Evolutionary conservation across 768 basidiomycete species (phyloP), one percentile per base, ranked within the genome.

Genomic region (Hygrophorus pudorinus): DNA sequence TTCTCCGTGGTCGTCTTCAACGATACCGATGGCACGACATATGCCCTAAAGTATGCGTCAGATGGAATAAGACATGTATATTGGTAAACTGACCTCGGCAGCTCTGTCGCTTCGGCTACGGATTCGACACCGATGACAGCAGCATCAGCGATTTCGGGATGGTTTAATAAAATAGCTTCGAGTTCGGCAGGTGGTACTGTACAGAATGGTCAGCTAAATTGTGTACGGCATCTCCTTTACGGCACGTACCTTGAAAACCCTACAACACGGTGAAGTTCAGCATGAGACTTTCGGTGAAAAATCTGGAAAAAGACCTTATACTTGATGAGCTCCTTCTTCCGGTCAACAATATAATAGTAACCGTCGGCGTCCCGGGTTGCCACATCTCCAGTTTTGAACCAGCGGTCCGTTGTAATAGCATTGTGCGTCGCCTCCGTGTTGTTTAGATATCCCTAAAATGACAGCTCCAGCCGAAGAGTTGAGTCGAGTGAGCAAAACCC

Each of bases 321-420:
- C 53, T 86, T 83, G 57, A 86, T 80, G 16, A 85, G 62, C 53
- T 85, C 85, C 48, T 86, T 86, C 38, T 71, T 67, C 29, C 87
- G 65, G 52, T 87, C 84, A 2, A 88, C 79, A 41, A 87, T 83
- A 51, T 69, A 74, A 57, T 79, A 86, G 55, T 70, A 85, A 0
- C 87, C 90, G 0, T 88, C 78, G 2, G 59, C 46, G 48, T 89
- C 83, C 10, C 76, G 62, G 13, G 71, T 58, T 1, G 75, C 84
- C 40, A 93, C 74, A 58, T 94, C 91, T 1, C 91, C 89, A 0
- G 90, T 92, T 68, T 84, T 88, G 66, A 90, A 81, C 87, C 87
- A 96, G 2, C 77, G 72, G 39, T 87, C 82, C 0, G 61, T 59
- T 0, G 82, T 85, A 50, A 93, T 81, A 5, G 79, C 62, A 12